Evolutionary conservation across 2,329 filamentous ascomycete species (phyloP).

Genomic region (Zymoseptoria pseudotritici): DNA sequence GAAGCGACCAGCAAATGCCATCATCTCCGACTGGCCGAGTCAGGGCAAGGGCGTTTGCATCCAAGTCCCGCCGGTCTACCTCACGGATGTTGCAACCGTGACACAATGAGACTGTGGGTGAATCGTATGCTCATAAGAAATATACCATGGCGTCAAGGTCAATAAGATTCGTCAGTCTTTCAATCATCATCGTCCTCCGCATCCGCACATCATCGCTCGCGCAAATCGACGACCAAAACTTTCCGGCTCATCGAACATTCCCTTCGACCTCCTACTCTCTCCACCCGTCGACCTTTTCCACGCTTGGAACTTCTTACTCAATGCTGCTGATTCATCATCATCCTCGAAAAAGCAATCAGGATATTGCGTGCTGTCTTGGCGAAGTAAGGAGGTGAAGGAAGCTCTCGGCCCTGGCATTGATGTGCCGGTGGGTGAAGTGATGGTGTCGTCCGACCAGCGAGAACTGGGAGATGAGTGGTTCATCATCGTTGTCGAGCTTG

Average conservation of each 20-base stretch:
- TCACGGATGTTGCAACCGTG: too few species aligned
- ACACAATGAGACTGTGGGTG: too few species aligned
- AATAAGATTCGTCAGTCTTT: neutral
- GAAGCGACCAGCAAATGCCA: too few species aligned
- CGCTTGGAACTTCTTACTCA: conserved; percentile 18
- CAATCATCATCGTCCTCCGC: conserved; percentile 8
- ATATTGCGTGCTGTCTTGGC: conserved; percentile 10
- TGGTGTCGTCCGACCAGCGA: conserved; percentile 26
- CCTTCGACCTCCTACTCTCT: neutral
- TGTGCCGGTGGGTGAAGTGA: conserved; percentile 16
- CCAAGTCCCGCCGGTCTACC: too few species aligned
- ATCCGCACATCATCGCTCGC: conserved; percentile 10
- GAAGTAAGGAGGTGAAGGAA: conserved; percentile 20
- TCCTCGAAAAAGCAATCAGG: conserved; percentile 28
- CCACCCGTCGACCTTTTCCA: conserved; percentile 10
- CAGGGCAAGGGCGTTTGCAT: too few species aligned
- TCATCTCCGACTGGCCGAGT: too few species aligned
- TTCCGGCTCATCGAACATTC: conserved; percentile 1
- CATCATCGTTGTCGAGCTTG: conserved; percentile 3
- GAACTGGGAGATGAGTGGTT: neutral
- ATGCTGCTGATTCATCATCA: conserved; percentile 15
- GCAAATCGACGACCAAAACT: conserved; percentile 1
- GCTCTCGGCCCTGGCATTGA: conserved; percentile 15
- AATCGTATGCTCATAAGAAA: neutral
- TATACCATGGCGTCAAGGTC: neutral